A percentile compares a stretch with the other conserved stretches of the same genome.
These are phyloP conservation scores for Porogramme epimiltina DNA, from an alignment of 1,284 basidiomycete genomes.

Conservation along the genomic window DNA sequence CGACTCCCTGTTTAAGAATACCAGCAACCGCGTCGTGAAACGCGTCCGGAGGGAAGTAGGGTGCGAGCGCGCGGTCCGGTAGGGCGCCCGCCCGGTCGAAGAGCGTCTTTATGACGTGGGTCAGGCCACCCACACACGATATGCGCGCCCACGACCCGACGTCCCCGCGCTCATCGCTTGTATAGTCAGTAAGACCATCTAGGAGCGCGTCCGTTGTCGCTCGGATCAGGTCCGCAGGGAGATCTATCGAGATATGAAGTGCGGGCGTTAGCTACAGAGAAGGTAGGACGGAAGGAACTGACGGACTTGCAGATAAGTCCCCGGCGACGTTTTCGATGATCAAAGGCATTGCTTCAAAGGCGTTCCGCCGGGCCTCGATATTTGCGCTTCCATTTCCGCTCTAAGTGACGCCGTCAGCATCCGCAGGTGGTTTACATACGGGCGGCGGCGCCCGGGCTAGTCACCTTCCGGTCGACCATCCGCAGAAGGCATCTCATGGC, in stretches of 20 bases:
- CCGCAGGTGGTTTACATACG: background rate
- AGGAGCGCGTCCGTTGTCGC: slow-evolving; percentile 56
- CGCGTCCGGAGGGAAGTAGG: slow-evolving; percentile 60
- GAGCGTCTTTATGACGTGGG: slow-evolving; percentile 48
- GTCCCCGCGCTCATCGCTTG: slow-evolving; percentile 93
- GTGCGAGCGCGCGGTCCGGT: slow-evolving; percentile 47
- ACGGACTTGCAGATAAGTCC: slow-evolving; percentile 48
- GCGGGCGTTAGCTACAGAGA: slow-evolving; percentile 4
- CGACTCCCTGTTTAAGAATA: slow-evolving; percentile 87
- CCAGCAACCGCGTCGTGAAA: slow-evolving; percentile 64
- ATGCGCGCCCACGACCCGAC: slow-evolving; percentile 96
- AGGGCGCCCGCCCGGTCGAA: slow-evolving; percentile 44
- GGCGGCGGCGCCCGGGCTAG: slow-evolving; percentile 16
- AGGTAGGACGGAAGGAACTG: background rate
- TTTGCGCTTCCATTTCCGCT: slow-evolving; percentile 42
- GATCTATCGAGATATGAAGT: slow-evolving; percentile 37
- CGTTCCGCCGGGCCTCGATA: slow-evolving; percentile 74
- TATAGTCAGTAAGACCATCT: slow-evolving; percentile 84
- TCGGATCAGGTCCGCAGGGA: slow-evolving; percentile 45
- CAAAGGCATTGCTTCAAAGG: slow-evolving; percentile 63
- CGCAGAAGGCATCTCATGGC: slow-evolving; percentile 63
- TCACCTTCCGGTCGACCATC: slow-evolving; percentile 59
- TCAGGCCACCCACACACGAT: slow-evolving; percentile 68
- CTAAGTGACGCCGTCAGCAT: background rate
- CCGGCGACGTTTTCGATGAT: slow-evolving; percentile 53